Base-by-base conservation (phyloP, 306 rosid genomes). In the Cyclanthera cordifolia region DNA sequence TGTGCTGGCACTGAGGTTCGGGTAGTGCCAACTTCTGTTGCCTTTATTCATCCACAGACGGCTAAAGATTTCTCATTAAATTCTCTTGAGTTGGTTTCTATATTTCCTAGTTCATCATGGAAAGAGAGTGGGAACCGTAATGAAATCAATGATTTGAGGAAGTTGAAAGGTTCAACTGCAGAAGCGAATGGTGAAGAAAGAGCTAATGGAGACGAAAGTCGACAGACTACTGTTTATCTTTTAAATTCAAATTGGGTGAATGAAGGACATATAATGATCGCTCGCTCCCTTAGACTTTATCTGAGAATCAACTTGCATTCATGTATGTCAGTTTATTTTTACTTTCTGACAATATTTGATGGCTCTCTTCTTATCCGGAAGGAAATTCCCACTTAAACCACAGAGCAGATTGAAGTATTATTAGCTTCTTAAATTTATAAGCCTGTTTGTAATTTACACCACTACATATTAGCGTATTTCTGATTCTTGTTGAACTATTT, bases 261-360 rank as follows among this genome's bases (percentile, higher is more conserved):
- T 72, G 81, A 82, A 83, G 98, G 98, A 39, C 96, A 89, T 82
- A 76, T 89, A 73, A 92, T 89, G 96, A 66, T 92, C 71, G 85
- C 93, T 23, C 82, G 76, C 58, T 81, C 96, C 73, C 91, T 89
- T 77, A 86, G 91, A 69, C 83, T 81, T 74, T 87, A 82, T 79
- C 84, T 92, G 86, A 76, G 89, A 78, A 82, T 85, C 71, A 74
- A 75, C 79, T 79, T 92, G 76, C 96, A 81, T 86, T 89, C 98
- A 74, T 92, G 96, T 92, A 84, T 8, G 98, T 83, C 54, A 39
- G 49, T 60, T 63, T 74, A 46, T 77, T 63, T 64, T 58, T 37
- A 27, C 71, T 55, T 67, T 54, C 69, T 19, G 21, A 67, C 58
- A 60, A 39, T 25, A 47, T 76, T 45, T 32, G 11, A 67, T 15